phyloP scores from a whole-genome alignment of 257 asterid genomes.

The Sherardia arvensis region DNA sequence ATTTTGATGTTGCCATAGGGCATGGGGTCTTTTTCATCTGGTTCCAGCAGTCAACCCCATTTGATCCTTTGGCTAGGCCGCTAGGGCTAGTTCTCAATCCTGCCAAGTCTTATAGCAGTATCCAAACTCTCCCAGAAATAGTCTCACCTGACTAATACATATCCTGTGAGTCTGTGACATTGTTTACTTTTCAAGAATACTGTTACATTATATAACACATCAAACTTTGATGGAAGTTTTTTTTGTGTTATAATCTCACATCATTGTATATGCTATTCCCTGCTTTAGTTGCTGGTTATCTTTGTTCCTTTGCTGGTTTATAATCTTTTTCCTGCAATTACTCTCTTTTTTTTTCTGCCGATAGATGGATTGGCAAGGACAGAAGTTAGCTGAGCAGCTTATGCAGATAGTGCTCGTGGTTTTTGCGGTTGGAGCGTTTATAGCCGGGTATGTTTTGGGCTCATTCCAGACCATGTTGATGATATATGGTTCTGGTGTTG shows the following conservation, averaged over 20 bases:
- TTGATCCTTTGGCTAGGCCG: no score
- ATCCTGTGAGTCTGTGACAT: no score
- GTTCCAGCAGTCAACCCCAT: no score
- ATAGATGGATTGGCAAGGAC: slow-evolving; percentile 30
- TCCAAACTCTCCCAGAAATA: no score
- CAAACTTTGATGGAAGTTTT: not conserved
- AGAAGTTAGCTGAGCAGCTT: slow-evolving; percentile 20
- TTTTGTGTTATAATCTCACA: not conserved
- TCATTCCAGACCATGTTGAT: slow-evolving; percentile 18
- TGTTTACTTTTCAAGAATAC: not conserved
- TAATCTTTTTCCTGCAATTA: not conserved
- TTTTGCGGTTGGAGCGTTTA: slow-evolving; percentile 10
- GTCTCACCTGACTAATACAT: no score
- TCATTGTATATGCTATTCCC: not conserved
- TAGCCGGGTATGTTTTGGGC: slow-evolving; percentile 12
- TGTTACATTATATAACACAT: not conserved
- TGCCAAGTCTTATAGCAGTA: no score
- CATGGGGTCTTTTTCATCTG: not conserved
- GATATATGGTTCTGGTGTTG: slow-evolving; percentile 15
- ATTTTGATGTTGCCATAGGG: no score
- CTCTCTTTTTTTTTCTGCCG: not conserved
- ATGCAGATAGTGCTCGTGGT: slow-evolving; percentile 20
- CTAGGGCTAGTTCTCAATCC: not conserved
- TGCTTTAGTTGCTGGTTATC: not conserved
- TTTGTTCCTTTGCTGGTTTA: not conserved